Evolutionary conservation across 2,329 filamentous ascomycete species (phyloP).

Genomic region (Ceratocystis cubensis): DNA sequence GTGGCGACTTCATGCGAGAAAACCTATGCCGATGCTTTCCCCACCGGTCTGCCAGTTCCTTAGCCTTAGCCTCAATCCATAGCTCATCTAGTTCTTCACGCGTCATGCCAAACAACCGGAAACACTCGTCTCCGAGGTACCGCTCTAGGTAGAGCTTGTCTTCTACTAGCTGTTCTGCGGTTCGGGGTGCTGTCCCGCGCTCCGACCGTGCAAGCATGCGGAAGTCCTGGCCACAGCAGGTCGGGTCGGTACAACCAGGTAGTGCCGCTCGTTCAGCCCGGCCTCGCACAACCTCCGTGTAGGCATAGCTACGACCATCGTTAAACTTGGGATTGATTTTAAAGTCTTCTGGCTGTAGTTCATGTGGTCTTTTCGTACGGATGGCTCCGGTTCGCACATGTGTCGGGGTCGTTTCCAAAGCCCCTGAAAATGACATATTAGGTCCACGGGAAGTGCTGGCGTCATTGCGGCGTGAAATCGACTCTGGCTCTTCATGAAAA

Average conservation of each 20-base stretch:
- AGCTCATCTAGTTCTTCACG: conserved; percentile 49
- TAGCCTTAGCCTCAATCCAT: conserved; percentile 63
- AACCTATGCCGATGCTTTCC: conserved; percentile 69
- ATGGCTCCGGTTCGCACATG: conserved; percentile 6
- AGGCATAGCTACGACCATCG: conserved; percentile 59
- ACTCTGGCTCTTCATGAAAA: conserved; percentile 14
- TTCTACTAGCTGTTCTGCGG: conserved; percentile 29
- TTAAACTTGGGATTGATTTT: conserved; percentile 66
- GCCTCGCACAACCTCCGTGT: conserved; percentile 59
- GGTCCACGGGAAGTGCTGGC: background rate
- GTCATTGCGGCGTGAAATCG: background rate
- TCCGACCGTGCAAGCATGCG: conserved; percentile 49
- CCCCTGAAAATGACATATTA: conserved; percentile 8
- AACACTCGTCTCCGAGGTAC: conserved; percentile 46
- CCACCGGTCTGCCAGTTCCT: conserved; percentile 58
- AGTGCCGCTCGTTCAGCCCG: conserved; percentile 57
- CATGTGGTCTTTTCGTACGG: conserved; percentile 28
- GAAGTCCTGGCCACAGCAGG: conserved; percentile 66
- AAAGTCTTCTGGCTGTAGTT: conserved; percentile 59
- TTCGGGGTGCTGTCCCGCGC: conserved; percentile 32
- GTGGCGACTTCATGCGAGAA: conserved; percentile 58
- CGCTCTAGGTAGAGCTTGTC: conserved; percentile 42
- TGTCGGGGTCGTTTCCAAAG: background rate
- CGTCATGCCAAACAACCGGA: conserved; percentile 46
- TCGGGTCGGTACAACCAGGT: conserved; percentile 58